Percentiles rank a stretch among this genome's conserved stretches.
These are phyloP conservation scores for Tolypocladium sp. DNA, from an alignment of 2,329 filamentous ascomycete species.

Conservation along the genomic window DNA sequence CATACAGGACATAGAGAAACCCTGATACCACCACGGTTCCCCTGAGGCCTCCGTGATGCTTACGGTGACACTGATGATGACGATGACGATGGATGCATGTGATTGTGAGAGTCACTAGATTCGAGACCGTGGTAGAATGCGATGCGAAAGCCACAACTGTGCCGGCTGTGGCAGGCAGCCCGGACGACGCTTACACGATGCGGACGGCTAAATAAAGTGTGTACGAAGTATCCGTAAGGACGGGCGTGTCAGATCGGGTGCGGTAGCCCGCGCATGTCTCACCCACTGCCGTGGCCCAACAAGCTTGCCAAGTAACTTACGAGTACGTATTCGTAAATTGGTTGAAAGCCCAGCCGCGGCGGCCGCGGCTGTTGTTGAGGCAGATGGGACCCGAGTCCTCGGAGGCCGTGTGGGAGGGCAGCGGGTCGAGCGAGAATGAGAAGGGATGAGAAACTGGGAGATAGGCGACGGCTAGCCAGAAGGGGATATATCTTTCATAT, in stretches of 20 bases:
- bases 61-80: neutral
- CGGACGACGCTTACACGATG: neutral
- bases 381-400: neutral
- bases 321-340: too few species aligned
- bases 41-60: neutral
- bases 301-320: neutral
- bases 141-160: neutral
- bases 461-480: neutral
- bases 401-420: neutral
- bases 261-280: neutral
- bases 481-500: conserved; percentile 1
- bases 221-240: neutral
- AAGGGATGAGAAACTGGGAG: neutral
- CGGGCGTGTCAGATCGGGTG: neutral
- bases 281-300: neutral
- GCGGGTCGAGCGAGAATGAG: neutral
- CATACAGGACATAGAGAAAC: neutral
- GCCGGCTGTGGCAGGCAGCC: neutral
- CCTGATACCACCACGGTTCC: neutral
- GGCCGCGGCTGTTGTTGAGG: neutral
- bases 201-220: neutral
- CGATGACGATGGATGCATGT: neutral
- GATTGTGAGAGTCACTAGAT: neutral
- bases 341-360: neutral
- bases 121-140: neutral